Base-by-base conservation (phyloP, 2,329 filamentous ascomycete species). In the Botrytis galanthina region DNA sequence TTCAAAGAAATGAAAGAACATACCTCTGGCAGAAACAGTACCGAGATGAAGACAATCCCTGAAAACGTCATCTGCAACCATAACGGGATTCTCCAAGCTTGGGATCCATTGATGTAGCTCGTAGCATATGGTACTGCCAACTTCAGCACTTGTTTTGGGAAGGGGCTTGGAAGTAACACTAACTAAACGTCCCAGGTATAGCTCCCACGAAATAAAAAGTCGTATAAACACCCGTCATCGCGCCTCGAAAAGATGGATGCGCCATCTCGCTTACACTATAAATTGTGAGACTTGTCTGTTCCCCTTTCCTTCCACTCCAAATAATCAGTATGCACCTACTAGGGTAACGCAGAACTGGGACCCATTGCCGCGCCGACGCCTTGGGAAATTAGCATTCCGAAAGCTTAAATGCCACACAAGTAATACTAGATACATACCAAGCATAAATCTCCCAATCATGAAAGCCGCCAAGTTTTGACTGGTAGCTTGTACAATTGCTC, bases 11-110 rank as follows among this genome's bases (percentile, higher is more conserved):
- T 14, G 1, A 42, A 22, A 39, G 0, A 5, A 29, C 35, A 42
- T 42, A 85, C 87, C 77, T 90, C 88, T 0, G 88, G 88, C 5
- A 89, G 80, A 75, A 87, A 83, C 48, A 84, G 86, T 2, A 83
- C 82, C 42, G 84, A 82, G 7, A 77, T 42, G n/a, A 73, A 71
- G n/a, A 80, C 77, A n/a, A 79, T 63, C 3, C 69, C 66, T 22
- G 78, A 79, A 26, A 76, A 75, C 5, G 75, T 64, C 37, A 80
- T 68, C 72, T 82, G 81, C 10, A 80, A 75, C 81, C 81, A 82
- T 60, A 81, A 75, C 51, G 81, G 81, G 60, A 83, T 77, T 62
- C 81, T 76, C 79, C 80, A 82, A 46, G 79, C 77, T 18, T 61
- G 51, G 1, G 62, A 29, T 37, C 71, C 62, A 48, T 29, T 39